phyloP scores from a whole-genome alignment of 73 alveolate genomes.

The Tetrahymena borealis region DNA sequence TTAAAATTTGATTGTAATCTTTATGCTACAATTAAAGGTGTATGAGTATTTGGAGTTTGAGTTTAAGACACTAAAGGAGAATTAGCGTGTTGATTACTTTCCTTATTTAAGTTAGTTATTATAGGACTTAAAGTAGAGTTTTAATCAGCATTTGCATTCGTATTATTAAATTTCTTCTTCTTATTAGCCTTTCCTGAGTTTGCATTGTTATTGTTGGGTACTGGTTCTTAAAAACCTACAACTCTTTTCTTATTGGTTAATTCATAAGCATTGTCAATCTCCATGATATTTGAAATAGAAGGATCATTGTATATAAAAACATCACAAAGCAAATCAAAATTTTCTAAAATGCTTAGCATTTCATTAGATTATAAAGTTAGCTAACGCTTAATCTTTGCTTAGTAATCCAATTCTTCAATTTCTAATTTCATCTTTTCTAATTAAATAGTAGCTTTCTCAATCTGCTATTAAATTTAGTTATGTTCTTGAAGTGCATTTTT shows the following conservation, averaged over 20 bases:
- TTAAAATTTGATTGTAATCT: neutral
- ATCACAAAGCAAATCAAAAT: neutral
- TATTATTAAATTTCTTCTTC: neutral
- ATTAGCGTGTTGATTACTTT: neutral
- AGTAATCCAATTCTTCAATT: neutral
- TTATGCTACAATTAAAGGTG: neutral
- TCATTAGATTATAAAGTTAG: neutral
- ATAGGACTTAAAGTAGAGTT: too few relatives aligned
- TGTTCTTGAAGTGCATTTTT: neutral
- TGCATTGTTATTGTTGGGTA: neutral
- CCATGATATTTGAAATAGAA: neutral
- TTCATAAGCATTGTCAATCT: neutral
- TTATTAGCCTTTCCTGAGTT: neutral
- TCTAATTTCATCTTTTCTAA: neutral
- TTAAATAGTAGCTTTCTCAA: neutral
- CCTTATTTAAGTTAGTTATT: neutral
- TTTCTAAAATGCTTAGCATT: neutral
- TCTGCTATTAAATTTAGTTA: neutral
- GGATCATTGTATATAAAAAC: neutral
- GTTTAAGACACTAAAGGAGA: neutral
- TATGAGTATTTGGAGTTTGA: neutral
- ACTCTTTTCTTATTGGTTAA: neutral
- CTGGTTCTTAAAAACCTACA: neutral
- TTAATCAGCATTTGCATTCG: neutral
- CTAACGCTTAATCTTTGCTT: neutral